A percentile compares a stretch with the other conserved stretches of the same genome.
phyloP scores from a whole-genome alignment of 129 eudicot genomes.

The Gnaphalium uliginosum region DNA sequence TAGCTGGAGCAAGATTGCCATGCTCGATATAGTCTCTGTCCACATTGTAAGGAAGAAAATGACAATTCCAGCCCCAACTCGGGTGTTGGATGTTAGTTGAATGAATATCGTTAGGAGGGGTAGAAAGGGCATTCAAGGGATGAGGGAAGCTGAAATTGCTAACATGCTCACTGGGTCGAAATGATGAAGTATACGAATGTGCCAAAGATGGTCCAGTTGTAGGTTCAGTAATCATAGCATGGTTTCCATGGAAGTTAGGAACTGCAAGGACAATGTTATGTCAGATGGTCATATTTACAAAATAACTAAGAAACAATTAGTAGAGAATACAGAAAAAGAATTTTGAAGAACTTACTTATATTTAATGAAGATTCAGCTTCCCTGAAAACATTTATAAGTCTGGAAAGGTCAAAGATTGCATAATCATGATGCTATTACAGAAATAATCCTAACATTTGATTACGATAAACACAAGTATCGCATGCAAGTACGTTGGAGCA shows the following conservation, averaged over 20 bases:
- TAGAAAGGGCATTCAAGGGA: slow-evolving; percentile 40
- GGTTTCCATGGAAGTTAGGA: slow-evolving; percentile 43
- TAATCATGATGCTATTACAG: background rate
- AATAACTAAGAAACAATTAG: background rate
- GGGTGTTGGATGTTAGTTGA: slow-evolving; percentile 38
- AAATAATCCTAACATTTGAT: slow-evolving; percentile 11
- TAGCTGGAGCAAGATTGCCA: slow-evolving; percentile 31
- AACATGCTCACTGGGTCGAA: slow-evolving; percentile 41
- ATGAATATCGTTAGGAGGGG: slow-evolving; percentile 31
- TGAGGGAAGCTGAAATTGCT: slow-evolving; percentile 44
- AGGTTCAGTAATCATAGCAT: slow-evolving; percentile 39
- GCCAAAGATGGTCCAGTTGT: slow-evolving; percentile 38
- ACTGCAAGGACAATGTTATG: slow-evolving; percentile 35
- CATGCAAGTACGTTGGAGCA: background rate
- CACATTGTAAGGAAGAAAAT: slow-evolving; percentile 38
- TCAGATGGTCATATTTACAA: slow-evolving; percentile 5
- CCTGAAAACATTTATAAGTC: slow-evolving; percentile 41
- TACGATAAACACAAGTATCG: background rate
- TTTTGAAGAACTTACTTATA: slow-evolving; percentile 41
- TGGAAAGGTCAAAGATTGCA: slow-evolving; percentile 29
- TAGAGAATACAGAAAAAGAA: background rate
- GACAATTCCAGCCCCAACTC: slow-evolving; percentile 52
- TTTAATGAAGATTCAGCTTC: slow-evolving; percentile 41
- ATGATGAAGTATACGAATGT: slow-evolving; percentile 38
- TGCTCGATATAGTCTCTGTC: slow-evolving; percentile 36